Conservation (phyloP, 805 yeast genomes). For the Wickerhamomyces subpelliculosus region DNA sequence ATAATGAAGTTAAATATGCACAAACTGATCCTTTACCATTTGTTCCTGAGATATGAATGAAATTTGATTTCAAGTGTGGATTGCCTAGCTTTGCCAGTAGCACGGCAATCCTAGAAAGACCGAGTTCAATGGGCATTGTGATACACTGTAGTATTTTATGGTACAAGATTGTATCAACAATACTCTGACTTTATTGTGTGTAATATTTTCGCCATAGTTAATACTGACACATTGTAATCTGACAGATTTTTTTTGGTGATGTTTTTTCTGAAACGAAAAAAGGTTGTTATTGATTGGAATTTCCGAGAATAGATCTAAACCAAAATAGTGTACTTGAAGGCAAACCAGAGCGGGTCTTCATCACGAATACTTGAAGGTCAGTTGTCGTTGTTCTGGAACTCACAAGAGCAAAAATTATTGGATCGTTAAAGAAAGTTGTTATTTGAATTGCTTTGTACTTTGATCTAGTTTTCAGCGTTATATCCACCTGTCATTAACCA, state of each 20-base stretch:
- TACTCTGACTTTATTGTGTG: background rate
- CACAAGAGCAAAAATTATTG: too few species aligned
- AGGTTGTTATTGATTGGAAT: background rate
- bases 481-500: background rate
- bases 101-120: constrained; percentile 41
- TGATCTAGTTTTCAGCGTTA: background rate
- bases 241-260: background rate
- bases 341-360: too few species aligned
- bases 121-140: constrained; percentile 42
- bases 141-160: background rate
- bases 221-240: background rate
- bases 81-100: constrained; percentile 50
- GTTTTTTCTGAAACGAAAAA: background rate
- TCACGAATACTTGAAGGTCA: too few species aligned
- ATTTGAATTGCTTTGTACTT: too few species aligned
- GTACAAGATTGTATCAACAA: too few species aligned
- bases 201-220: background rate
- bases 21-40: constrained; percentile 95
- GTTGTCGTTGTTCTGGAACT: too few species aligned
- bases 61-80: constrained; percentile 59
- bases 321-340: too few species aligned
- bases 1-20: constrained; percentile 65
- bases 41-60: constrained; percentile 93
- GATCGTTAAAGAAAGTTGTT: too few species aligned
- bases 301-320: too few species aligned